Base-by-base conservation (phyloP, 2,329 filamentous ascomycete species). In the Juglanconis juglandina region DNA sequence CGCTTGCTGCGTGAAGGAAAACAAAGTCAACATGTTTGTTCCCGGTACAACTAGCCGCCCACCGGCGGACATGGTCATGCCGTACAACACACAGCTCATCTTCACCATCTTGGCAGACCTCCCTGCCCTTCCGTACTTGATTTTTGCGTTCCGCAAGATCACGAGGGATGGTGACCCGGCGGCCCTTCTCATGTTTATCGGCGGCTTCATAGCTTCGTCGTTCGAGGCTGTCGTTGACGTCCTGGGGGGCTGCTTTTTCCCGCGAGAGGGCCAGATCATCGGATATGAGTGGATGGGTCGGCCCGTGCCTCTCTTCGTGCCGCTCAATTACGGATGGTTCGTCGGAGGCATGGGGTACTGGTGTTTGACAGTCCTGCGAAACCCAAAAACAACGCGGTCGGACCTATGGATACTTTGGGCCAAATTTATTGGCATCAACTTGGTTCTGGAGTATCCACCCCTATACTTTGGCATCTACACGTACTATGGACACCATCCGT, bases 381-480 rank as follows among this genome's bases (percentile, higher is more conserved):
- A 33, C 30, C 52, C 24, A 33, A 46, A 34, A 30, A 46, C 39
- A 9, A 54, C 52, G 1, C 10, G 52, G 10, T 34, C 10, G 6
- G 52, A 54, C 13, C 52, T 54, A 1, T 54, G 52, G 52, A 54
- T 5, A 6, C 52, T 54, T 32, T 54, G 52, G 52, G 11, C n/a
- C 1, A 54, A 54, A 33, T 54, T 17, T 32, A 10, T 54, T 32
- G 52, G 7, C 30, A 54, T 54, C 13, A 54, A 54, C 30, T 6
- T 13, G 4, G 5, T 54, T 30, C 52, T 54, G 3, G 52, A 54
- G 30, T 54, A 54, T 13, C 52, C 52, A 1, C 51, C 52, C 1
- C 52, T 54, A 1, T 46, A 46, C 5, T 54, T 54, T 35, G 52
- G 52, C 39, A 54, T 54, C 9, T 54, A 54, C 30, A 54, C 52